Evolutionary conservation across 768 basidiomycete species (phyloP).

Genomic region (Omphalotus guepiniiformis): DNA sequence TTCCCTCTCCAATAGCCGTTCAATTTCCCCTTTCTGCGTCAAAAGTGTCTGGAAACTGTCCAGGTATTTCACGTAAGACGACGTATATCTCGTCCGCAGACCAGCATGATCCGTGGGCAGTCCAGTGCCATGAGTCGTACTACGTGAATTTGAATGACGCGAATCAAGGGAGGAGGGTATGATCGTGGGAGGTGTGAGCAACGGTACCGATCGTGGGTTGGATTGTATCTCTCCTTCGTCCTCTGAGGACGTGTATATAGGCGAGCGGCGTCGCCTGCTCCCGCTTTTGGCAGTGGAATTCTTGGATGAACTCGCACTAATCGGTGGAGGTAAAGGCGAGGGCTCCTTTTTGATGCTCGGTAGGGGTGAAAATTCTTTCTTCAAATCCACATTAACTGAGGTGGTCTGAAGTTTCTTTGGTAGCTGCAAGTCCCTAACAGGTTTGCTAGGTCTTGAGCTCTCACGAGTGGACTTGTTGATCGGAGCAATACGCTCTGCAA

Average conservation of each 20-base stretch:
- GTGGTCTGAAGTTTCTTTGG: constrained; percentile 12
- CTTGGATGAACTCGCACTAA: constrained; percentile 18
- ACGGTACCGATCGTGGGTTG: constrained; percentile 16
- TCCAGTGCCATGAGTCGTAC: constrained; percentile 29
- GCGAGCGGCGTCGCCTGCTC: constrained; percentile 50
- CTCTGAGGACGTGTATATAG: constrained; percentile 65
- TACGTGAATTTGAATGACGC: constrained; percentile 25
- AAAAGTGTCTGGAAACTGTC: constrained; percentile 40
- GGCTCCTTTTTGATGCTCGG: constrained; percentile 35
- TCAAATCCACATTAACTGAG: neutral
- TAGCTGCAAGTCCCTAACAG: neutral
- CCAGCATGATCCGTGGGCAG: constrained; percentile 37
- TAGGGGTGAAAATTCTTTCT: constrained; percentile 15
- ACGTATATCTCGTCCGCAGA: constrained; percentile 50
- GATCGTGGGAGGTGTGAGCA: constrained; percentile 26
- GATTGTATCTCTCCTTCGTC: constrained; percentile 43
- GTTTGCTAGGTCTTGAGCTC: constrained; percentile 15
- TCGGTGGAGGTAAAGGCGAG: constrained; percentile 21
- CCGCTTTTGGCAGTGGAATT: constrained; percentile 11
- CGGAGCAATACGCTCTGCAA: constrained; percentile 11
- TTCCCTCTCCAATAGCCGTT: constrained; percentile 44
- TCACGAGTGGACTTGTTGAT: constrained; percentile 2
- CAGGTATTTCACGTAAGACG: constrained; percentile 50
- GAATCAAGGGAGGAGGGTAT: constrained; percentile 17
- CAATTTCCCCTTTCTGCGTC: constrained; percentile 47